These are phyloP conservation scores for Penicillium polonicum DNA, from an alignment of 2,329 filamentous ascomycete species.

Conservation along the genomic window DNA sequence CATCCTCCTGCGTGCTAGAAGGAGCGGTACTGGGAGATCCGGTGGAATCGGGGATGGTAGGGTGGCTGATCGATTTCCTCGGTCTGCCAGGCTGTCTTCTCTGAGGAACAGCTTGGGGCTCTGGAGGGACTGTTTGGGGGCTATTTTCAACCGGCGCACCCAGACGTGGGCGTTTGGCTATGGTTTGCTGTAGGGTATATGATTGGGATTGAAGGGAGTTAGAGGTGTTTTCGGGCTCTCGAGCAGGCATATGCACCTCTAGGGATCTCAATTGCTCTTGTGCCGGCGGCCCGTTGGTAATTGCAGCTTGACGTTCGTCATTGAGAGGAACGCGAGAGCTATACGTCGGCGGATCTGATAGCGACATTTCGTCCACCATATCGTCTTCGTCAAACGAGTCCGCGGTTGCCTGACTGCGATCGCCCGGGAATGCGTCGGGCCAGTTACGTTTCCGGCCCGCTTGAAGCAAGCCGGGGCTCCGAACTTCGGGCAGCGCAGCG, in stretches of 20 bases:
- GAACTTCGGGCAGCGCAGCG: slow-evolving; percentile 29
- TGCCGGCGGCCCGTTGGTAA: neutral
- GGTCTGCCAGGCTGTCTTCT: slow-evolving; percentile 28
- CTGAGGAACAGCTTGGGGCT: slow-evolving; percentile 8
- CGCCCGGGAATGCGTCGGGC: slow-evolving; percentile 29
- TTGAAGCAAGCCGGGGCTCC: slow-evolving; percentile 37
- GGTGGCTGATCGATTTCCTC: slow-evolving; percentile 28
- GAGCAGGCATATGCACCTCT: slow-evolving; percentile 12
- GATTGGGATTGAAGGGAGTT: neutral
- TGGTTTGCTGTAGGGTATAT: slow-evolving; percentile 15
- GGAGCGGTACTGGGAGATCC: slow-evolving; percentile 17
- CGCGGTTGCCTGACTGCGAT: slow-evolving; percentile 27
- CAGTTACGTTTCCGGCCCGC: slow-evolving; percentile 34
- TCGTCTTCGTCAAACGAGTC: slow-evolving; percentile 38
- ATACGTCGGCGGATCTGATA: slow-evolving; percentile 22
- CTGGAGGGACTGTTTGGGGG: slow-evolving; percentile 2
- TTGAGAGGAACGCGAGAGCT: slow-evolving; percentile 29
- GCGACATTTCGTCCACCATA: slow-evolving; percentile 28
- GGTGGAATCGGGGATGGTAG: slow-evolving; percentile 11
- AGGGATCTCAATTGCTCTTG: neutral
- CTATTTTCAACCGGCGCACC: slow-evolving; percentile 10
- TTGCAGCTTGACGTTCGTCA: slow-evolving; percentile 3
- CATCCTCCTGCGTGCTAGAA: slow-evolving; percentile 4
- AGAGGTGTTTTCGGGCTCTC: neutral
- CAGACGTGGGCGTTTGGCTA: slow-evolving; percentile 34